Conservation (phyloP, 1,139 yeast species). For the Geotrichum carabidarum region DNA sequence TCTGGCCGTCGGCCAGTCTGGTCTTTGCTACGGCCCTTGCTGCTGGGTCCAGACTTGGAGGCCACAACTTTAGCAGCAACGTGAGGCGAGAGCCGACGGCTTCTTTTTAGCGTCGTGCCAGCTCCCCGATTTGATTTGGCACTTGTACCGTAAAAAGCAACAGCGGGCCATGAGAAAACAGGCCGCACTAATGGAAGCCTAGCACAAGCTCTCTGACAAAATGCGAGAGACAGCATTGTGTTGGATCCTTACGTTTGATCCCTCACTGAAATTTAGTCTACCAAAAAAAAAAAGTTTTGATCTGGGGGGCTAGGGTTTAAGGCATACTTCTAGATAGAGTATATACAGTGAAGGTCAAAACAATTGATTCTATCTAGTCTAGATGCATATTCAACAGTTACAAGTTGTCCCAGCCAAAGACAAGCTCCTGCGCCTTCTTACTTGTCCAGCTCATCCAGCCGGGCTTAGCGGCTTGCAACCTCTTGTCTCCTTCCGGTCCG, state of each 20-base stretch:
- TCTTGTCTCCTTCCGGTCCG: slow-evolving; percentile 12
- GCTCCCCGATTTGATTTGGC: neutral
- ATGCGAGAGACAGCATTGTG: neutral
- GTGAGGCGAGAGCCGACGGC: slow-evolving; percentile 25
- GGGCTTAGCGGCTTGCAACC: slow-evolving; percentile 19
- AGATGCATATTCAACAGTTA: slow-evolving; percentile 23
- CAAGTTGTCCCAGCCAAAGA: slow-evolving; percentile 56
- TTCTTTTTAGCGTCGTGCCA: slow-evolving; percentile 12
- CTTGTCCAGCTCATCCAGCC: slow-evolving; percentile 38
- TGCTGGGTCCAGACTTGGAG: slow-evolving; percentile 1
- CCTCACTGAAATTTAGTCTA: neutral
- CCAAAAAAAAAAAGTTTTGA: neutral
- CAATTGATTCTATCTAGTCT: neutral
- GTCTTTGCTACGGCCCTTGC: neutral
- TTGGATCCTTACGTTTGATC: neutral
- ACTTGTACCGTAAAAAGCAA: slow-evolving; percentile 3
- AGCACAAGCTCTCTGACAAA: neutral
- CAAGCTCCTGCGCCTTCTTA: slow-evolving; percentile 37
- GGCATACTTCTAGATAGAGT: neutral
- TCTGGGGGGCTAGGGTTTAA: neutral
- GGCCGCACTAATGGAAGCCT: neutral
- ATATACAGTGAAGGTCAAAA: neutral
- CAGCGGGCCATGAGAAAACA: neutral
- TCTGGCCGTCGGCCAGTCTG: no score
- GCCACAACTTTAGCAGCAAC: slow-evolving; percentile 18